Percentiles rank a stretch among this genome's conserved stretches.
phyloP scores from a whole-genome alignment of 108 stramenopile genomes.

The Schizochytrium sp. region DNA sequence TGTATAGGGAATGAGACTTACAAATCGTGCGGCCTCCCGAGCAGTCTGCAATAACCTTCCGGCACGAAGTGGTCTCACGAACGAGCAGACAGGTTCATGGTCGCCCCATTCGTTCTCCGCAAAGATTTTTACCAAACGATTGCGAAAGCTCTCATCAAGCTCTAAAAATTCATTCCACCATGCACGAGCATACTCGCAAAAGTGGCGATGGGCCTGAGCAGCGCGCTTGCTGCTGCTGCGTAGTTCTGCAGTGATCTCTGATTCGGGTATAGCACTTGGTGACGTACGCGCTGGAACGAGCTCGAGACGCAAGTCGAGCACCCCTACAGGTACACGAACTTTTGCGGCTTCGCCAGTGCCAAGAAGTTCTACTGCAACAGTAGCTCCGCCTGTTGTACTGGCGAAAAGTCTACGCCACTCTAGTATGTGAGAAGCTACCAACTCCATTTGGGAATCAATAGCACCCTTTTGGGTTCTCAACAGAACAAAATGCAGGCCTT shows the following conservation, averaged over 20 bases:
- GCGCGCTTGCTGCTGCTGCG: not conserved
- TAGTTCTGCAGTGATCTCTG: not conserved
- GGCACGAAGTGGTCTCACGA: slow-evolving; percentile 64
- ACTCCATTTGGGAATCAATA: not conserved
- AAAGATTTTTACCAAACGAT: slow-evolving; percentile 65
- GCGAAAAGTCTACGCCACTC: slow-evolving; percentile 57
- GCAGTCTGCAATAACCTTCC: slow-evolving; percentile 60
- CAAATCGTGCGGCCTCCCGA: slow-evolving; percentile 67
- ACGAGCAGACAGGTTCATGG: slow-evolving; percentile 70
- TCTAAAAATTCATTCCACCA: slow-evolving; percentile 72
- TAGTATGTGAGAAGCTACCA: not conserved
- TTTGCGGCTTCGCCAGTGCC: not conserved
- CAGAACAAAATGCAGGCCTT: not conserved
- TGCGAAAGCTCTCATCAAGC: not conserved
- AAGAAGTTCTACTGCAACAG: slow-evolving; percentile 12
- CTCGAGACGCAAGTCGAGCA: slow-evolving; percentile 20
- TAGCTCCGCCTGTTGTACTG: slow-evolving; percentile 10
- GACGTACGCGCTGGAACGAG: not conserved
- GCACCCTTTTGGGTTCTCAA: not conserved
- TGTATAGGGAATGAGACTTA: slow-evolving; percentile 63
- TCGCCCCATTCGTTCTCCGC: slow-evolving; percentile 72
- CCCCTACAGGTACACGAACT: slow-evolving; percentile 11
- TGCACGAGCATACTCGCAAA: slow-evolving; percentile 70
- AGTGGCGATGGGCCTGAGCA: slow-evolving; percentile 66
- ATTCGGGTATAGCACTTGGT: not conserved